Percentiles rank a stretch among this genome's conserved stretches.
Conservation (phyloP, 208 protist genomes). For the Plasmodiophora brassicae region DNA sequence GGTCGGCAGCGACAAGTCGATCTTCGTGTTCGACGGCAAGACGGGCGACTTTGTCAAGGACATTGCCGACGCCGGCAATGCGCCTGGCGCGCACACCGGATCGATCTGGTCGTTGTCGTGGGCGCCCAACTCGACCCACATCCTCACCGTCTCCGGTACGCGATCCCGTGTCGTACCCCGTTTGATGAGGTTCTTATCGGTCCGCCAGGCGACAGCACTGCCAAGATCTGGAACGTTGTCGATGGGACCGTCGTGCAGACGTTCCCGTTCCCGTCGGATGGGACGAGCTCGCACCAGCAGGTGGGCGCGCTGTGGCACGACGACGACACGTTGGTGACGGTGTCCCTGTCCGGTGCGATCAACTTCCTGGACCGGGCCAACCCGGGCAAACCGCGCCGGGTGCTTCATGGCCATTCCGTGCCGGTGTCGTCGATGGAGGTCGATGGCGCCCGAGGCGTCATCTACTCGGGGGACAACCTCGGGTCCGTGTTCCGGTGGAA, state of each 20-base stretch:
- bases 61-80: not conserved
- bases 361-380: constrained; percentile 61
- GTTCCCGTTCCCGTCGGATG: constrained; percentile 52
- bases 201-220: constrained; percentile 66
- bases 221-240: constrained; percentile 65
- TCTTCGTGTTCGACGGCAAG: constrained; percentile 48
- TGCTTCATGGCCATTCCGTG: not conserved
- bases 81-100: not conserved
- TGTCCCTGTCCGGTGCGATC: constrained; percentile 63
- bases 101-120: not conserved
- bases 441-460: not conserved
- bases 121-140: not conserved
- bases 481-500: not conserved
- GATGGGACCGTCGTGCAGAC: constrained; percentile 40
- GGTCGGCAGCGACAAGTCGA: constrained; percentile 59
- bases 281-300: constrained; percentile 63
- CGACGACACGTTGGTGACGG: constrained; percentile 55
- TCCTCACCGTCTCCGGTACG: not conserved
- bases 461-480: not conserved
- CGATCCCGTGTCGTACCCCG: not conserved
- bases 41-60: not conserved
- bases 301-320: constrained; percentile 66
- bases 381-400: not conserved
- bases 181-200: no score
- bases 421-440: not conserved